A percentile compares a stretch with the other conserved stretches of the same genome.
phyloP scores from a whole-genome alignment of 2,329 filamentous ascomycete genomes.

The Colletotrichum truncatum region DNA sequence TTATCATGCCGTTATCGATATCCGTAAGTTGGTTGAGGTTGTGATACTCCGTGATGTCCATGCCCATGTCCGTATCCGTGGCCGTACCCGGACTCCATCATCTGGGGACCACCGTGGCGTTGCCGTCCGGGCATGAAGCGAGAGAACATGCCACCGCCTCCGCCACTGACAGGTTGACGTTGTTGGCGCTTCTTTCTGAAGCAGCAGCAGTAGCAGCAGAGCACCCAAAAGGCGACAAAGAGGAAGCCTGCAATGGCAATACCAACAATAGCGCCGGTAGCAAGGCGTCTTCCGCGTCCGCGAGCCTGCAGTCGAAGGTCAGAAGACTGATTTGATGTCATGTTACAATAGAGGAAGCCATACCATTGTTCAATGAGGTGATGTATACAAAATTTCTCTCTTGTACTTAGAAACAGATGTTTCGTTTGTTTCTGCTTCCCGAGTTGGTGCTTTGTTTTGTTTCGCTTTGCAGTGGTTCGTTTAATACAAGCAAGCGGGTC shows the following conservation, averaged over 20 bases:
- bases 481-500: background rate
- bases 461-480: background rate
- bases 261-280: constrained; percentile 29
- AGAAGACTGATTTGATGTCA: background rate
- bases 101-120: constrained; percentile 7
- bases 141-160: constrained; percentile 7
- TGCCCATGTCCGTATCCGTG: background rate
- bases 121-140: constrained; percentile 7
- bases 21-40: constrained; percentile 5
- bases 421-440: too few relatives aligned
- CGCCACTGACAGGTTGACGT: background rate
- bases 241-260: constrained; percentile 30
- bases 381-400: too few relatives aligned
- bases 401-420: too few relatives aligned
- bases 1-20: background rate
- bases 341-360: background rate
- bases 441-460: too few relatives aligned
- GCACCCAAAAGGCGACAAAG: constrained; percentile 14
- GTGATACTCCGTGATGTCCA: constrained; percentile 8
- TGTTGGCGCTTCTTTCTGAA: constrained; percentile 28
- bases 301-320: background rate
- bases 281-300: constrained; percentile 28
- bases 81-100: constrained; percentile 26
- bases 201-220: constrained; percentile 30
- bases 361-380: constrained; percentile 8